phyloP scores from a whole-genome alignment of 495 filamentous ascomycete genomes.

The Aspergillus diversus region DNA sequence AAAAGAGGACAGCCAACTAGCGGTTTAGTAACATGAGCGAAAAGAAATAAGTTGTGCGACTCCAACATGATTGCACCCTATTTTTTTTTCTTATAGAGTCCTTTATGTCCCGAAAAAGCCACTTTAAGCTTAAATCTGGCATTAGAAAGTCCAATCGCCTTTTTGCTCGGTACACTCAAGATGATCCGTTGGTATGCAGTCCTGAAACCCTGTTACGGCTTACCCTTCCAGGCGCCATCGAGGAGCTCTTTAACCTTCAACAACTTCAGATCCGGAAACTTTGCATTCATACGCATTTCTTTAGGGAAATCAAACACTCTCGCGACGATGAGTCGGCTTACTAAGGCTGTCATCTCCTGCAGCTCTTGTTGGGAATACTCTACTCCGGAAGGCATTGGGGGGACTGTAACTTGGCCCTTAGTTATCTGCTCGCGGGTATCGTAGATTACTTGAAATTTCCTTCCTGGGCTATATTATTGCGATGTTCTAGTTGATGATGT shows the following conservation, averaged over 20 bases:
- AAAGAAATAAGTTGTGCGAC: no score
- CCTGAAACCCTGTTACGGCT: background rate
- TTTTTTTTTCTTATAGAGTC: no score
- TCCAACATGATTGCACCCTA: no score
- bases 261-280: constrained; percentile 34
- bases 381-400: constrained; percentile 34
- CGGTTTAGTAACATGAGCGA: no score
- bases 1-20: no score
- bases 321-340: constrained; percentile 38
- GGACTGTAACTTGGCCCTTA: constrained; percentile 50
- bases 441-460: constrained; percentile 53
- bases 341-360: constrained; percentile 34
- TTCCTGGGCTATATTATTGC: constrained; percentile 33
- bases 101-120: no score
- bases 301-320: constrained; percentile 38
- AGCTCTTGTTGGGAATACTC: constrained; percentile 33
- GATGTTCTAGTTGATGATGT: background rate
- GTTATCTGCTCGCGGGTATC: constrained; percentile 52
- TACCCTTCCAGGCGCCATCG: constrained; percentile 28
- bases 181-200: no score
- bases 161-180: no score
- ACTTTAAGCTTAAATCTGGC: no score
- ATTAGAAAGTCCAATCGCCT: no score
- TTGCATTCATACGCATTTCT: constrained; percentile 29
- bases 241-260: constrained; percentile 36